Conservation (phyloP, 2,329 filamentous ascomycete genomes). For the Bipolaris sorokiniana region DNA sequence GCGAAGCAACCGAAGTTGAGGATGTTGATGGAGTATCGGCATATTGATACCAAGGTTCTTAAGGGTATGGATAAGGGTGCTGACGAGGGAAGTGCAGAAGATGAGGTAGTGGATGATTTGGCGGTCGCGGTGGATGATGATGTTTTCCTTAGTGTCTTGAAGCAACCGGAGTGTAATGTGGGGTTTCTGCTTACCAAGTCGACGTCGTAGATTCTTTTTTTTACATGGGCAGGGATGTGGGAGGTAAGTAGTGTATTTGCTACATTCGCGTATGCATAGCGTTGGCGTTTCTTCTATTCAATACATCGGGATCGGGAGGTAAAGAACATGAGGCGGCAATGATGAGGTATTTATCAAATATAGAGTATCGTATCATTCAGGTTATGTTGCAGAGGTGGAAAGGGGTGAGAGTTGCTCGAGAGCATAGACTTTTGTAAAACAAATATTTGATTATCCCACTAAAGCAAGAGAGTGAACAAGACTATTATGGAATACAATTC, state of each 20-base stretch:
- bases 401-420: neutral
- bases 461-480: no score
- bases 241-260: neutral
- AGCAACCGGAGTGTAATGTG: constrained; percentile 54
- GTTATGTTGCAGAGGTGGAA: neutral
- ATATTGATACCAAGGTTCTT: constrained; percentile 54
- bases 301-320: neutral
- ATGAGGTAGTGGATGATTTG: constrained; percentile 36
- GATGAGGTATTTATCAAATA: neutral
- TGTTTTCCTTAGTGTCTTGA: constrained; percentile 56
- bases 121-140: constrained; percentile 57
- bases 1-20: constrained; percentile 53
- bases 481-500: neutral
- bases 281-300: constrained; percentile 1
- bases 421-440: neutral
- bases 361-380: neutral
- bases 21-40: constrained; percentile 62
- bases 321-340: neutral
- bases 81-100: neutral
- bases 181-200: constrained; percentile 59
- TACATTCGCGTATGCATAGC: constrained; percentile 4
- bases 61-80: constrained; percentile 13
- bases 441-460: neutral
- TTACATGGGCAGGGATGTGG: neutral
- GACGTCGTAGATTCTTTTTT: constrained; percentile 13